Base-by-base conservation (phyloP, 2,329 filamentous ascomycete species). In the Exserohilum rostratum region DNA sequence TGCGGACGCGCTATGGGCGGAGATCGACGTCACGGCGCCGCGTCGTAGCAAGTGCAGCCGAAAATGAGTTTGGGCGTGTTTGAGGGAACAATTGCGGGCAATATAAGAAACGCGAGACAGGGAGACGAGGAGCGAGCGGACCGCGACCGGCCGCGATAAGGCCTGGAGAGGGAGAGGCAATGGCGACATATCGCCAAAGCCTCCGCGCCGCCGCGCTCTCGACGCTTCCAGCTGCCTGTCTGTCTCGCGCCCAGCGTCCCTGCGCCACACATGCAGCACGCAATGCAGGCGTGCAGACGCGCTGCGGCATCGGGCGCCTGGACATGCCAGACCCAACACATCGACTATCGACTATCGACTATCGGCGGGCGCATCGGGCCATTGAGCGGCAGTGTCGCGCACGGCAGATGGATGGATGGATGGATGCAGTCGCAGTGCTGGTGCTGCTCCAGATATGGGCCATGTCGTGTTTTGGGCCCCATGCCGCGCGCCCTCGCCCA, bases 21-120 rank as follows among this genome's bases (percentile, higher is more conserved):
- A 37, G 57, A 61, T 57, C 49, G 47, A 53, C 60, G 61, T 62
- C 54, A 55, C 46, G 29, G 55, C 55, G 20, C 42, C 29, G 31
- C 31, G 37, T 50, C 38, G 53, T 38, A n/a, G 35, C 44, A 46
- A 22, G 52, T 39, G 20, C 46, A 34, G 20, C 30, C 30, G 38
- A 40, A 37, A 13, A 22, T 11, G 29, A 11, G 15, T 17, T 34
- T 17, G n/a, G 6, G 38, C 20, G 20, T 35, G 33, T 34, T 39
- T 48, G 31, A 30, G 20, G 38, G 29, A 18, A 33, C 22, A 25
- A 25, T 25, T 7, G 22, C 7, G 4, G 22, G 22, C 4, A 7
- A 4, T 4, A 25, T 4, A 4, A 7, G 22, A 4, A 7, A 25
- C 4, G 22, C 7, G 22, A 25, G 7, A 25, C 22, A 7, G 22